Evolutionary conservation across 441 rosid genomes (phyloP), one percentile per base, ranked within the genome.

Genomic region (Flueggea neowawraea): DNA sequence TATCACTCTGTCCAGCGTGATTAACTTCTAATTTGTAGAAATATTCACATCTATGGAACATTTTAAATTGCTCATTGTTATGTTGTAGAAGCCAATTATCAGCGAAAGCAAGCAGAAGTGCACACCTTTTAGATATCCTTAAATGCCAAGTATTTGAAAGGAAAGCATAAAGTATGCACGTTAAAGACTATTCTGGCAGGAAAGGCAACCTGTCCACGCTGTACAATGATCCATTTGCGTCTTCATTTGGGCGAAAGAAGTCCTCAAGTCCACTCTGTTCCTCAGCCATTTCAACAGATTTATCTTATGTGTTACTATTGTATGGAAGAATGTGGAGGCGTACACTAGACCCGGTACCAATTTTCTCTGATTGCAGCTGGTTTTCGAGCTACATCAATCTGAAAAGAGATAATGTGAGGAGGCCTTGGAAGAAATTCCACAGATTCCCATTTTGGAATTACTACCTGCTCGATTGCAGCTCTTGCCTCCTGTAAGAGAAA

Each of bases 351-450:
- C 85, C 88, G 14, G 90, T 88, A 16, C 97, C 97, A 13, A 92
- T 82, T 69, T 88, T 90, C 75, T 88, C 98, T 39, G 89, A 97
- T 4, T 88, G 67, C 63, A 94, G 74, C 63, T 87, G 93, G 71
- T 90, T 90, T 76, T 96, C 84, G 84, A 16, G 90, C 96, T 32
- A 94, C 87, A 80, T 90, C 85, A 14, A 94, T 85, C 62, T 94
- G 97, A 60, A 87, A 78, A 10, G 89, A 93, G 10, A 94, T 74
- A 65, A 90, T 94, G 60, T 90, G 91, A 1, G 95, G 87, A 41
- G 91, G 67, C 67, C 96, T 79, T 0, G 97, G 98, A 52, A 93
- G 98, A 72, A 93, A 97, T 81, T 93, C 98, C 63, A 90, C 98
- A 0, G 96, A 87, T 74, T 90, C 98, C 67, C 96, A 95, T 49